phyloP scores from a whole-genome alignment of 1,139 yeast genomes.

The Hyphopichia fennica region DNA sequence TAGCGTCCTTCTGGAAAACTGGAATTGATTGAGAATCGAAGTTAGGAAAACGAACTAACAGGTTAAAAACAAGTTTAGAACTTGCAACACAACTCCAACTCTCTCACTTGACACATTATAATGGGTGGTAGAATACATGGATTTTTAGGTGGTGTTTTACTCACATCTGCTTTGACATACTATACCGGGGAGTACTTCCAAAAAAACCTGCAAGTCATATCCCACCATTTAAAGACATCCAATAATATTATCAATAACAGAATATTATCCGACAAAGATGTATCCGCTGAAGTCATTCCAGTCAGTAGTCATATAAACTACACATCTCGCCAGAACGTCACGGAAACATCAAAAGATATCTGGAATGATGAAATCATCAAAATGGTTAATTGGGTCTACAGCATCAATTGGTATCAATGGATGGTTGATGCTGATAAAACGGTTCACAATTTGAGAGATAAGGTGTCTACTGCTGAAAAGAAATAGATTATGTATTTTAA shows the following conservation, averaged over 20 bases:
- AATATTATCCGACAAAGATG: conserved; percentile 40
- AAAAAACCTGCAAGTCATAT: conserved; percentile 46
- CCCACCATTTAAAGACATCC: conserved; percentile 49
- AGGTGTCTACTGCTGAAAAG: conserved; percentile 26
- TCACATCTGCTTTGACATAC: conserved; percentile 66
- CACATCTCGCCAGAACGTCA: conserved; percentile 27
- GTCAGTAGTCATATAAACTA: conserved; percentile 37
- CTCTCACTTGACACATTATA: background rate
- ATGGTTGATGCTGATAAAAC: conserved; percentile 40
- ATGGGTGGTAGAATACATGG: conserved; percentile 75
- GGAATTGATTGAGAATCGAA: too few relatives aligned
- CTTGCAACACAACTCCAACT: too few relatives aligned
- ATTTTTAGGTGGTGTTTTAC: conserved; percentile 64
- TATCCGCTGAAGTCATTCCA: conserved; percentile 36
- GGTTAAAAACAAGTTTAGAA: too few relatives aligned
- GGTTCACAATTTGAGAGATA: conserved; percentile 30
- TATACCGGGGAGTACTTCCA: conserved; percentile 62
- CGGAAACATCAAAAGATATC: conserved; percentile 71
- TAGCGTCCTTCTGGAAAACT: too few relatives aligned
- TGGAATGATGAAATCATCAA: conserved; percentile 79
- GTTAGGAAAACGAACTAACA: too few relatives aligned
- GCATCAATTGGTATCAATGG: conserved; percentile 51
- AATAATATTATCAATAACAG: conserved; percentile 50
- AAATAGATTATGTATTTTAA: conserved; percentile 10
- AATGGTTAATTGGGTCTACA: conserved; percentile 65